phyloP scores from a whole-genome alignment of 371 early-diverging fungal species.

The Mucor ambiguus region DNA sequence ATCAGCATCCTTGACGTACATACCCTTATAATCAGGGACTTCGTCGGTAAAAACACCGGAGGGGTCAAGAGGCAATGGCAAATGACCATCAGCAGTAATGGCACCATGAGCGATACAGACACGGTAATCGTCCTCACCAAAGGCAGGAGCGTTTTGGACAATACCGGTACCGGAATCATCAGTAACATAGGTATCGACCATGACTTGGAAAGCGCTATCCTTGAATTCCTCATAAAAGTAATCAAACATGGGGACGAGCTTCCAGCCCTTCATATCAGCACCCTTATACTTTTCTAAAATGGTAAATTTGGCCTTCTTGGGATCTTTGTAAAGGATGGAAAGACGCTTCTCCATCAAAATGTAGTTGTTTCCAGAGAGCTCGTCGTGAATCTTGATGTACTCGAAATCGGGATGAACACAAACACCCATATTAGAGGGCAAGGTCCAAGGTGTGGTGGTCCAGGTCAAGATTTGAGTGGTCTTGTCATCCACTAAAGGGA shows the following conservation, averaged over 20 bases:
- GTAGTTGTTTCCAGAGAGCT: conserved; percentile 77
- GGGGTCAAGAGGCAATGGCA: conserved; percentile 97
- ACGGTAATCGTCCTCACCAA: conserved; percentile 99
- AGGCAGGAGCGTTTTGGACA: conserved; percentile 99
- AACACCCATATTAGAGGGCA: conserved; percentile 97
- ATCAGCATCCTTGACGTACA: conserved; percentile 98
- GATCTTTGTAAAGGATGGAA: conserved; percentile 90
- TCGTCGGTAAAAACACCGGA: conserved; percentile 87
- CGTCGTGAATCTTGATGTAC: conserved; percentile 94
- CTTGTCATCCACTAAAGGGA: conserved; percentile 89
- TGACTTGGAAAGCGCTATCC: conserved; percentile 87
- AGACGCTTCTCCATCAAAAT: conserved; percentile 89
- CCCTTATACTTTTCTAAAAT: conserved; percentile 86
- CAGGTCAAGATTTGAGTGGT: conserved; percentile 90
- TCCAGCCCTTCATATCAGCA: conserved; percentile 82
- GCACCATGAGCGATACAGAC: conserved; percentile 88
- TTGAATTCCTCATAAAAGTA: conserved; percentile 80
- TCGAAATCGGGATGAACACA: conserved; percentile 94
- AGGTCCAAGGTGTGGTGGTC: conserved; percentile 99
- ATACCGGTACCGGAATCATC: conserved; percentile 99
- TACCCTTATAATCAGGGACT: conserved; percentile 86
- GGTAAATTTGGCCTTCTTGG: conserved; percentile 93
- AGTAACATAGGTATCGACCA: conserved; percentile 94
- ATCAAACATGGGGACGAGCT: conserved; percentile 93
- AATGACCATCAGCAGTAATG: conserved; percentile 83